Conservation (phyloP, 495 filamentous ascomycete genomes). For the Hypoxylon fuscum region DNA sequence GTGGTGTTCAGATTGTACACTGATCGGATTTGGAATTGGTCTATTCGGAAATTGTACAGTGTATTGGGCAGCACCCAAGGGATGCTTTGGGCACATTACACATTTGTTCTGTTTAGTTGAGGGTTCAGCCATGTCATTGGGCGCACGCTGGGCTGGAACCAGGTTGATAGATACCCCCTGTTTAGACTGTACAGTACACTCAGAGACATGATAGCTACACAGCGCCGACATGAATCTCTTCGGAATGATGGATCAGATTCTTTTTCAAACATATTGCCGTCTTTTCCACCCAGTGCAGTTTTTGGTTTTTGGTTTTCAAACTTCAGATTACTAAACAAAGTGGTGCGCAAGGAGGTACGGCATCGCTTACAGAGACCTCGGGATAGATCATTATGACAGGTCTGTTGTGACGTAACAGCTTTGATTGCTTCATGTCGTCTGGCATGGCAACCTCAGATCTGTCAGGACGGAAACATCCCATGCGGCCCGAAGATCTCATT, state of each 20-base stretch:
- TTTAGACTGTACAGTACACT: conserved; percentile 58
- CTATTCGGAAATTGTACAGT: conserved; percentile 45
- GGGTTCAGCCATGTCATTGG: conserved; percentile 44
- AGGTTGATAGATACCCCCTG: conserved; percentile 56
- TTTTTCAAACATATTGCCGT: conserved; percentile 1
- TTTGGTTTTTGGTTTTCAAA: too few relatives aligned
- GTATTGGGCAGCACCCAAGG: conserved; percentile 40
- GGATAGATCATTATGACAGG: conserved; percentile 30
- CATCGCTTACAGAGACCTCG: background rate
- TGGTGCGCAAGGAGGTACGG: background rate
- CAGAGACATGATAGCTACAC: conserved; percentile 56
- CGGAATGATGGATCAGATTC: conserved; percentile 46
- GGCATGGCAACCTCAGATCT: conserved; percentile 22
- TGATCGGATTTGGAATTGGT: conserved; percentile 40
- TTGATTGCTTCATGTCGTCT: background rate
- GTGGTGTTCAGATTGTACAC: conserved; percentile 40
- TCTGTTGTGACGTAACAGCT: conserved; percentile 20
- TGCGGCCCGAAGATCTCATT: conserved; percentile 20
- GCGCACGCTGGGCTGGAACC: conserved; percentile 57
- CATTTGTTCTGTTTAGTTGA: conserved; percentile 44
- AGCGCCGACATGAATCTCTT: conserved; percentile 47
- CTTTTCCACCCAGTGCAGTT: too few relatives aligned
- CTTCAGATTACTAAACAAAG: background rate
- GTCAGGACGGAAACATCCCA: conserved; percentile 7
- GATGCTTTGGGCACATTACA: conserved; percentile 39